These are phyloP conservation scores for Fusarium avenaceum DNA, from an alignment of 2,329 filamentous ascomycete species.

Conservation along the genomic window DNA sequence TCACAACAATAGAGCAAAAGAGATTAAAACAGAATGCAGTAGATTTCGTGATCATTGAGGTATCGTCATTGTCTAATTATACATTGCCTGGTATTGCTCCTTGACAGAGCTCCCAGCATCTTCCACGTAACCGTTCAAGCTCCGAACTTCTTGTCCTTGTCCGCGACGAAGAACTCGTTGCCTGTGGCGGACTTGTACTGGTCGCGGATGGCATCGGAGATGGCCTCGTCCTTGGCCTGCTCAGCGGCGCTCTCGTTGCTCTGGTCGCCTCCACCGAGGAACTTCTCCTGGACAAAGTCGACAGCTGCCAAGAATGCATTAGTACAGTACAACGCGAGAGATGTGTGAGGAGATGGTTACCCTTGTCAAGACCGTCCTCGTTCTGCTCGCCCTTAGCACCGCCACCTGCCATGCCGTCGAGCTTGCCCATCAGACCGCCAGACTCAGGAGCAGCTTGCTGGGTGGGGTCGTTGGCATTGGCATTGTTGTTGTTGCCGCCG, in stretches of 20 bases:
- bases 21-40: not conserved
- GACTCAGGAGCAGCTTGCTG: constrained; percentile 44
- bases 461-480: constrained; percentile 48
- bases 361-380: constrained; percentile 86
- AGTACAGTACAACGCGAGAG: fast-evolving
- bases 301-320: constrained; percentile 64
- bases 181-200: constrained; percentile 79
- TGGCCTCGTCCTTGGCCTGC: constrained; percentile 86
- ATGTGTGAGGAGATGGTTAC: constrained; percentile 56
- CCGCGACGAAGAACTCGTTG: constrained; percentile 76
- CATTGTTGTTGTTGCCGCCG: constrained; percentile 53
- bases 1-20: not conserved
- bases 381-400: constrained; percentile 83
- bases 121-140: constrained; percentile 9
- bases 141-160: constrained; percentile 69
- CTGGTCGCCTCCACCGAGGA: constrained; percentile 78
- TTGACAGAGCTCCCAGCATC: not conserved
- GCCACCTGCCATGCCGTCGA: constrained; percentile 79
- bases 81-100: constrained; percentile 4
- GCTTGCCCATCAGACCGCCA: constrained; percentile 72
- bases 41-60: constrained; percentile 20
- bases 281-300: constrained; percentile 82
- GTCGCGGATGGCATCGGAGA: constrained; percentile 77
- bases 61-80: constrained; percentile 8
- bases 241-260: constrained; percentile 79